These are phyloP conservation scores for Epithemia pelagica DNA, from an alignment of 108 stramenopile genomes.

Conservation along the genomic window DNA sequence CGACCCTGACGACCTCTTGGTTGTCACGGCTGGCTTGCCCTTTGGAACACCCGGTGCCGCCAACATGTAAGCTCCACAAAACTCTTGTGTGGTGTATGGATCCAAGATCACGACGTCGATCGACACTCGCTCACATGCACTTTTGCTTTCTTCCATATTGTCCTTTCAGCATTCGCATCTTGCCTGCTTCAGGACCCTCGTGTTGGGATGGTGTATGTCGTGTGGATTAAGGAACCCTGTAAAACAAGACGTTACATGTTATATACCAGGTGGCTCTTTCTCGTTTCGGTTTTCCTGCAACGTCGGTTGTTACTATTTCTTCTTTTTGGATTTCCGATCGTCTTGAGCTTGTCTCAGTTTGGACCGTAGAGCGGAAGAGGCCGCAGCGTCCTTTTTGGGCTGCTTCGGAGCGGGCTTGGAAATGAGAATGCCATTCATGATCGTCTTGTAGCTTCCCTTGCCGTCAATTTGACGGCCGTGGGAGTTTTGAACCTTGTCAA, in stretches of 20 bases:
- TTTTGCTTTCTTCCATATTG: too few species aligned
- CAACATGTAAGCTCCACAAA: constrained; percentile 63
- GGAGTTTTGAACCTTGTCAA: constrained; percentile 64
- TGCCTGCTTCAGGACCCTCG: constrained; percentile 87
- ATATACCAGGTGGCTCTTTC: not conserved
- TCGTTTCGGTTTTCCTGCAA: too few species aligned
- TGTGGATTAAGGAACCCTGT: constrained; percentile 16
- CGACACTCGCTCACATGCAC: too few species aligned
- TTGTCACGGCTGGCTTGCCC: constrained; percentile 91
- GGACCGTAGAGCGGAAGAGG: constrained; percentile 35
- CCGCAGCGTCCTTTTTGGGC: constrained; percentile 39
- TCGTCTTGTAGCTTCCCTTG: constrained; percentile 53
- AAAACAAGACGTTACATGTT: not conserved
- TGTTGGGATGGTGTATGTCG: constrained; percentile 75
- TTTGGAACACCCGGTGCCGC: constrained; percentile 89
- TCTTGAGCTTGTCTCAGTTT: constrained; percentile 64
- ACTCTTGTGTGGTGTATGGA: too few species aligned
- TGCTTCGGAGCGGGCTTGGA: constrained; percentile 35
- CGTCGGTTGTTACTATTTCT: too few species aligned
- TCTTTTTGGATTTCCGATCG: constrained; percentile 49
- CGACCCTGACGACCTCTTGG: constrained; percentile 83
- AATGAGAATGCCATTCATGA: constrained; percentile 75
- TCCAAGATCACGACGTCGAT: too few species aligned
- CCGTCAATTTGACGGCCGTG: constrained; percentile 73
- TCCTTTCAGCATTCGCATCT: constrained; percentile 49